Evolutionary conservation across 2,329 filamentous ascomycete genomes (phyloP).

Genomic region (Hypoxylon sp.): DNA sequence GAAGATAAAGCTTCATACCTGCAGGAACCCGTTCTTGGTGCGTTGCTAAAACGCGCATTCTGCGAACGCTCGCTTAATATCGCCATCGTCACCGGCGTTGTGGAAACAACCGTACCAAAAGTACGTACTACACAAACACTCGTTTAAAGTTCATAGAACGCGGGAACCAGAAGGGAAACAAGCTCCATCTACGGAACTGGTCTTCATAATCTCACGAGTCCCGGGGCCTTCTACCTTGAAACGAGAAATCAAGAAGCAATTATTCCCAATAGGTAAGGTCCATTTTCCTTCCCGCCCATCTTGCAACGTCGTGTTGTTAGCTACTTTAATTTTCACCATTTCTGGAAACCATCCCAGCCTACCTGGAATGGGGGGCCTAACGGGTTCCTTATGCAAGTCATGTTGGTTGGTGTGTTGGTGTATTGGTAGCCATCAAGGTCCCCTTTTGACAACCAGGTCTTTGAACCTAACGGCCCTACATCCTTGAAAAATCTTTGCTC

Average conservation of each 20-base stretch:
- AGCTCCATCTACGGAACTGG: background rate
- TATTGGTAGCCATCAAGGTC: conserved; percentile 41
- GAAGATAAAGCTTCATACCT: conserved; percentile 1
- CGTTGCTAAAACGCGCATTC: conserved; percentile 9
- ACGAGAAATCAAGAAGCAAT: conserved; percentile 14
- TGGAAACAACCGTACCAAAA: background rate
- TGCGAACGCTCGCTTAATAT: background rate
- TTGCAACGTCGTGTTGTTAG: conserved; percentile 6
- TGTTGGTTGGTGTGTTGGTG: conserved; percentile 3
- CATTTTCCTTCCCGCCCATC: conserved; percentile 19
- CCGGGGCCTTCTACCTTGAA: conserved; percentile 5
- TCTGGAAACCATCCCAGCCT: conserved; percentile 4
- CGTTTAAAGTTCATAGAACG: background rate
- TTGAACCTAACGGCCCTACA: conserved; percentile 26
- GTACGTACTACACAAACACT: background rate
- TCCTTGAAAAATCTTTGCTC: conserved; percentile 19
- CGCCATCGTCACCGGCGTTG: conserved; percentile 12
- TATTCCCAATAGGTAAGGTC: conserved; percentile 33
- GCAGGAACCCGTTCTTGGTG: conserved; percentile 1
- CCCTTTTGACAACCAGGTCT: conserved; percentile 23
- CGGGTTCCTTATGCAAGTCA: conserved; percentile 3
- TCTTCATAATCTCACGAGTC: conserved; percentile 13
- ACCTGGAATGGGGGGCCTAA: conserved; percentile 17
- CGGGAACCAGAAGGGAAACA: background rate
- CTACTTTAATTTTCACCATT: conserved; percentile 3